Base-by-base conservation (phyloP, 2,329 filamentous ascomycete species). In the Fusarium torreyae region DNA sequence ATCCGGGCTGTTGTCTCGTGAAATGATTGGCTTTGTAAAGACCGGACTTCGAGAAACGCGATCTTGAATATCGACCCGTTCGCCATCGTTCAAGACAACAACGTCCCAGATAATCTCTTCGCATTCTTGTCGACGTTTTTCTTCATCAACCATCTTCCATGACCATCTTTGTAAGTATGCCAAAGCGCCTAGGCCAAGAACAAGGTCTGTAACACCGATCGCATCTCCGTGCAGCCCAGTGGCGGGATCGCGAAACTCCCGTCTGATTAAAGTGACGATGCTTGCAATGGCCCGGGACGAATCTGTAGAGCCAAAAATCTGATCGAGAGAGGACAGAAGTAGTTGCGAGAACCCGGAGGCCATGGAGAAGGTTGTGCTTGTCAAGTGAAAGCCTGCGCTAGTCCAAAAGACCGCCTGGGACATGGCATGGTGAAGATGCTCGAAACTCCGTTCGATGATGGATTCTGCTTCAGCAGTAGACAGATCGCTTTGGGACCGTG, bases 231-330 rank as follows among this genome's bases (percentile, higher is more conserved):
- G 81, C 4, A 82, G 80, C 7, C 88, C 88, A 0, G 88, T 90
- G 10, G 86, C 84, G 1, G 89, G 88, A 60, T 90, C 89, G 53
- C 86, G 85, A 61, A 91, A 90, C 75, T 91, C 89, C 59, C 88
- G 84, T 31, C 88, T 84, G 46, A 91, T 85, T 33, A 91, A 79
- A 1, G 87, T 87, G 68, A 91, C 85, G 72, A 92, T 91, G 74
- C 88, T 89, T 4, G 89, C 88, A 61, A 91, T 89, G 13, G 89
- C 89, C 40, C 89, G 81, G 3, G 89, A 91, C 3, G 89, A 90
- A 75, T 92, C 89, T n/a, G 89, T 91, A 4, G 88, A 89, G 15
- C 89, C 89, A 28, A 91, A 86, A 39, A 91, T 85, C 66, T 89
- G 86, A 73, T 92, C 89, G 22, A 92, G 79, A 1, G 86, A 85